Conservation (phyloP, 176 grass and related monocot genomes). For the Coix lacrymajobi region DNA sequence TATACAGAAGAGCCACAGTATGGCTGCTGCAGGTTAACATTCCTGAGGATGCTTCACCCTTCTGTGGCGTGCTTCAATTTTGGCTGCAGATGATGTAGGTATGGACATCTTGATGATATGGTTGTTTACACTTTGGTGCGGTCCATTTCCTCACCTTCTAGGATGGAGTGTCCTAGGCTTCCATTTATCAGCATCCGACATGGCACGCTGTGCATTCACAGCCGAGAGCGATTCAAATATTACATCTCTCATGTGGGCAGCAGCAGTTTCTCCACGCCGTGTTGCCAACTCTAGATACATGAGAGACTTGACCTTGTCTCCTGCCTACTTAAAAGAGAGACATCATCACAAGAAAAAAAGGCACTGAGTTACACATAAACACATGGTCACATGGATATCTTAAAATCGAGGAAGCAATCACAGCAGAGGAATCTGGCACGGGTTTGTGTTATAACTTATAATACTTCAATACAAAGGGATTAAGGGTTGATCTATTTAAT, state of each 20-base stretch:
- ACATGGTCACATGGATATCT: neutral
- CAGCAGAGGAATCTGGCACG: neutral
- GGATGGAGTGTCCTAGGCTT: constrained; percentile 28
- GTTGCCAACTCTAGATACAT: constrained; percentile 65
- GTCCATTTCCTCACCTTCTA: constrained; percentile 34
- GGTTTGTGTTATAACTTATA: neutral
- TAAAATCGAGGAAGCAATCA: neutral
- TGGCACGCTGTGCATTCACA: constrained; percentile 16
- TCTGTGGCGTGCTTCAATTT: neutral
- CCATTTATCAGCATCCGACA: constrained; percentile 50
- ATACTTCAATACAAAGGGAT: neutral
- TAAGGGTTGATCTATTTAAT: neutral
- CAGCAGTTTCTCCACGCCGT: constrained; percentile 47
- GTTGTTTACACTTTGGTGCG: neutral
- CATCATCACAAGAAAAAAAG: neutral
- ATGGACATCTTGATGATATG: neutral
- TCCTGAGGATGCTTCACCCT: neutral
- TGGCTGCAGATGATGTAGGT: neutral
- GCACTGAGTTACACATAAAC: neutral
- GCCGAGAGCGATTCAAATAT: constrained; percentile 37
- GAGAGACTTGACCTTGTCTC: constrained; percentile 51
- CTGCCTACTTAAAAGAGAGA: constrained; percentile 33
- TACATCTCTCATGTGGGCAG: constrained; percentile 54
- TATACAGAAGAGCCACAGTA: neutral
- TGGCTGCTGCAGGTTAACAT: neutral